Conservation (phyloP, 2,329 filamentous ascomycete species). For the Tolypocladium nubicola region DNA sequence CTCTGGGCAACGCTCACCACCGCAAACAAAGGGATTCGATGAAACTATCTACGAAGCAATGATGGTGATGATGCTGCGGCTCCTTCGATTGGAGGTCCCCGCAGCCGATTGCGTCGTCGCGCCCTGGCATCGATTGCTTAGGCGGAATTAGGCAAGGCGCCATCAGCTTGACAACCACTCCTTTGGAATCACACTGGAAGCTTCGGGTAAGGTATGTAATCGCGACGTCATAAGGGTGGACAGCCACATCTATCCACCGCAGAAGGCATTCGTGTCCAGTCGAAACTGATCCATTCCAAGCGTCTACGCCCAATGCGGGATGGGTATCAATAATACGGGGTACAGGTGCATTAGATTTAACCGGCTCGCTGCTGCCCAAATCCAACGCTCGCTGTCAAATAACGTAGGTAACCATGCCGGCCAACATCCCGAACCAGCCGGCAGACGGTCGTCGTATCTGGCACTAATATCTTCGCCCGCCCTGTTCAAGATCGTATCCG, state of each 20-base stretch:
- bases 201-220: not conserved
- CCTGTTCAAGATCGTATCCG: constrained; percentile 25
- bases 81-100: too few species aligned
- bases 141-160: not conserved
- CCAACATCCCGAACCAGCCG: not conserved
- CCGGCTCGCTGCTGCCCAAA: not conserved
- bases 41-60: too few species aligned
- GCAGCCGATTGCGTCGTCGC: not conserved
- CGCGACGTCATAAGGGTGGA: not conserved
- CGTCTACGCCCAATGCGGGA: not conserved
- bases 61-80: too few species aligned
- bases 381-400: not conserved
- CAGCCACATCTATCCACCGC: not conserved
- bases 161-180: not conserved
- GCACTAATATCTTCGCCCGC: constrained; percentile 8
- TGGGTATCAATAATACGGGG: not conserved
- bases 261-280: not conserved
- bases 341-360: not conserved
- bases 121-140: not conserved
- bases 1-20: too few species aligned
- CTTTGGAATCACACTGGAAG: not conserved
- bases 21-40: too few species aligned
- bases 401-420: not conserved
- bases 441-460: not conserved
- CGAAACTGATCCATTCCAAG: not conserved